A percentile compares a stretch with the other conserved stretches of the same genome.
phyloP scores from a whole-genome alignment of 2,329 filamentous ascomycete species.

The Ophiosphaerella herpotricha region DNA sequence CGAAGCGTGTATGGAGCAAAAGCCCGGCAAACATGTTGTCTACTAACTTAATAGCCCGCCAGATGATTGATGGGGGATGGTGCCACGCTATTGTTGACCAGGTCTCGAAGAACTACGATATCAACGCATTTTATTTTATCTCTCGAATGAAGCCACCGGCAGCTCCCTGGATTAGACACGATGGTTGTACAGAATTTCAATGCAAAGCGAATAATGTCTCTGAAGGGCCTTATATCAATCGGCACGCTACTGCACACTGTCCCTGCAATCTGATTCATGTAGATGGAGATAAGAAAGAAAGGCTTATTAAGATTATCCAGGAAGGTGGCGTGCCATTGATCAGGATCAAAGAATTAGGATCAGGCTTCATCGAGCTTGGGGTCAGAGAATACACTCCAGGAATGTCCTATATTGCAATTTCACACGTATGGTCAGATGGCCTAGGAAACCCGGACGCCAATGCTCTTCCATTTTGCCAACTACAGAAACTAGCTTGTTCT shows the following conservation, averaged over 20 bases:
- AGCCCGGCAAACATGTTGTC: not conserved
- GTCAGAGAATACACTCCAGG: not conserved
- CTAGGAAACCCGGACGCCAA: not conserved
- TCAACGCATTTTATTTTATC: not conserved
- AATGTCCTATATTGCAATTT: not conserved
- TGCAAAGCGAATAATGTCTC: not conserved
- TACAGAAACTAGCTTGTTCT: not conserved
- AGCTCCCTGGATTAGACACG: not conserved
- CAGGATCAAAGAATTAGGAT: not conserved
- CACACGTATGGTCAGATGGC: not conserved
- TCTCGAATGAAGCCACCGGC: not conserved
- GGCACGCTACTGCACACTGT: not conserved
- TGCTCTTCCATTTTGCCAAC: not conserved
- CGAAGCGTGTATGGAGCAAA: not conserved
- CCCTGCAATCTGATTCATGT: not conserved
- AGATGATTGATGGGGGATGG: not conserved
- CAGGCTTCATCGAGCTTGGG: not conserved
- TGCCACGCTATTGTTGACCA: not conserved
- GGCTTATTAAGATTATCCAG: not conserved
- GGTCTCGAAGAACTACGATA: not conserved
- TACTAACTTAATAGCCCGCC: not conserved
- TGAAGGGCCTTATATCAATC: not conserved
- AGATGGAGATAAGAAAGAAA: not conserved
- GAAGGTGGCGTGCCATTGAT: not conserved
- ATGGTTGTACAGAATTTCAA: not conserved